Evolutionary conservation across 192 early-diverging fungal genomes (phyloP).

Genomic region (Cladochytrium replicatum): DNA sequence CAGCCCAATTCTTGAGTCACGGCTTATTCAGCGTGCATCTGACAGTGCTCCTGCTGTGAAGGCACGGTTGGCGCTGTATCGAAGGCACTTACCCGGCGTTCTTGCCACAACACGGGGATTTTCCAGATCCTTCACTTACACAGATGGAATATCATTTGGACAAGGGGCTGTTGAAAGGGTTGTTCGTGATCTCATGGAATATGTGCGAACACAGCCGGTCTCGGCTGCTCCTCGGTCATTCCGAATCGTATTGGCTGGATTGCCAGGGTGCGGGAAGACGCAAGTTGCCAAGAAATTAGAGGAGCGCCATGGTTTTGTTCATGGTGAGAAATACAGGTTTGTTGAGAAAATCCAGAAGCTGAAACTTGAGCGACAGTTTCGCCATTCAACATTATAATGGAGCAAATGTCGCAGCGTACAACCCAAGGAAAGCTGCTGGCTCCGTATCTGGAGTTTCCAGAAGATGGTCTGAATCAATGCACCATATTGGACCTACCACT

Average conservation of each 20-base stretch:
- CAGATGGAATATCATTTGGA: too few relatives aligned
- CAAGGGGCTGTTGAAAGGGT: conserved; percentile 11
- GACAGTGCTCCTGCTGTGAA: conserved; percentile 17
- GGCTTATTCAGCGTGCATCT: conserved; percentile 24
- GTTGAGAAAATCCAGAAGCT: neutral
- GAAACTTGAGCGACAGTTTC: conserved; percentile 25
- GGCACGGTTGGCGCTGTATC: conserved; percentile 14
- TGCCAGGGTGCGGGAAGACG: conserved; percentile 37
- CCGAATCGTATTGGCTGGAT: conserved; percentile 25
- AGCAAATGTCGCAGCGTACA: conserved; percentile 28
- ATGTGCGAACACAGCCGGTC: conserved; percentile 15
- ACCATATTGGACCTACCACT: neutral
- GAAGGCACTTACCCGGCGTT: conserved; percentile 11
- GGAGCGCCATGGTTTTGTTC: conserved; percentile 28
- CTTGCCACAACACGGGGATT: too few relatives aligned
- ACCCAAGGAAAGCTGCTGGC: conserved; percentile 6
- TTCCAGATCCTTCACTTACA: too few relatives aligned
- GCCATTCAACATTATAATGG: conserved; percentile 31
- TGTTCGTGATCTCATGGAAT: conserved; percentile 2
- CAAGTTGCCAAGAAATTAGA: conserved; percentile 25
- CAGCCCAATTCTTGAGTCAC: conserved; percentile 10
- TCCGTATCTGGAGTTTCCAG: conserved; percentile 13
- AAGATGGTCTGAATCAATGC: conserved; percentile 19
- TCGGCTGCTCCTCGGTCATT: conserved; percentile 33
- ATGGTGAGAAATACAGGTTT: conserved; percentile 19